A percentile compares a stretch with the other conserved stretches of the same genome.
These are phyloP conservation scores for Sugiyamaella pinicola DNA, from an alignment of 1,139 yeast species.

Conservation along the genomic window DNA sequence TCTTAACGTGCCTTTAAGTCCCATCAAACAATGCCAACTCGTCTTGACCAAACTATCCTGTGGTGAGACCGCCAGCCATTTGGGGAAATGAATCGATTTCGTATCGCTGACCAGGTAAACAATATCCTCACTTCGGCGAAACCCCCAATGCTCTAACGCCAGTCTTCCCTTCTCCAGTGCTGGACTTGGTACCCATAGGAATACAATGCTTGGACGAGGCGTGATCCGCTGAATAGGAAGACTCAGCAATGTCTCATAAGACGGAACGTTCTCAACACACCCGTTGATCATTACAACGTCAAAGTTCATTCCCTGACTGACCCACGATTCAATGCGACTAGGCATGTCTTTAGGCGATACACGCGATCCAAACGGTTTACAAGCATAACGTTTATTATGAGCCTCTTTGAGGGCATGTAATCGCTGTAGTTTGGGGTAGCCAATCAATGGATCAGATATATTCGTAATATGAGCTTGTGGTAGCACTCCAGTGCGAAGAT, in stretches of 20 bases:
- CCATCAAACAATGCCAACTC: constrained; percentile 95
- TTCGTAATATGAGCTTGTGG: constrained; percentile 72
- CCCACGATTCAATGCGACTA: constrained; percentile 58
- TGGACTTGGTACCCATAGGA: constrained; percentile 78
- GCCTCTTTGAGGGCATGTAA: constrained; percentile 62
- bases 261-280: constrained; percentile 57
- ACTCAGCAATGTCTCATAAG: constrained; percentile 58
- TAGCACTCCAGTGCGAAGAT: constrained; percentile 58
- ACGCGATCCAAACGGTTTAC: constrained; percentile 67
- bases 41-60: constrained; percentile 34
- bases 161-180: constrained; percentile 57
- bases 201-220: constrained; percentile 81
- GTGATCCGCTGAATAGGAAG: constrained; percentile 74
- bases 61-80: constrained; percentile 23
- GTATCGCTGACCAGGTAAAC: constrained; percentile 53
- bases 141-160: constrained; percentile 66
- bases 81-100: constrained; percentile 36
- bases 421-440: constrained; percentile 80
- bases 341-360: constrained; percentile 56
- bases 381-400: constrained; percentile 54
- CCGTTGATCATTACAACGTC: constrained; percentile 95
- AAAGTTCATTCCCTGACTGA: constrained; percentile 60
- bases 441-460: constrained; percentile 64
- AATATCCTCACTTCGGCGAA: constrained; percentile 87
- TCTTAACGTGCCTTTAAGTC: constrained; percentile 90